Base-by-base conservation (phyloP, 331 rosid species). In the Rhamnella rubrinervis region DNA sequence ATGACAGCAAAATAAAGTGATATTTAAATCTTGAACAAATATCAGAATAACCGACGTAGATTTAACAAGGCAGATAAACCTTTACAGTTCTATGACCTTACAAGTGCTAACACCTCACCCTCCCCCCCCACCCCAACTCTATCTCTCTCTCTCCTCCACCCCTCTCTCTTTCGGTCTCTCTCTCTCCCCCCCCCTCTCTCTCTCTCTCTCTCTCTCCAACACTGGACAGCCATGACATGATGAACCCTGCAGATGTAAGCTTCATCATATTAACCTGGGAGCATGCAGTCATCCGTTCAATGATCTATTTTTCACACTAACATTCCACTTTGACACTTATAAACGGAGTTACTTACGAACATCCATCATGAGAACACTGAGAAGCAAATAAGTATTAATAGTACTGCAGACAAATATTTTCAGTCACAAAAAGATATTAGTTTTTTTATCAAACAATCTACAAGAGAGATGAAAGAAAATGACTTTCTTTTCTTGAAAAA, bases 171-270 rank as follows among this genome's bases (percentile, higher is more conserved):
- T 1, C 23, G 0, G 23, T 23, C 23, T 23, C 23, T 23, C 23
- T 23, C 1, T 23, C 23, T 23, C 23, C 23, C 23, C 1, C 23
- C 23, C 23, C 23, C 23, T 23, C 23, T n/a, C n/a, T n/a, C n/a
- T 28, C 35, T 0, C 35, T 4, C 35, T 4, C 35, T 31, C 35
- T 31, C 35, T 16, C 46, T 16, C 11, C 40, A 59, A 19, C 37
- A 18, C 13, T 46, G 44, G 37, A 59, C 35, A 70, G 26, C 74
- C 65, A 31, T 70, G 28, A 17, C n/a, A 57, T 37, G 44, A 51
- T 59, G 52, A 23, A 39, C 63, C 75, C 40, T 15, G 60, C 66
- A 31, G 68, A 35, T 50, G 38, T 20, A 37, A 71, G 38, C 4
- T 14, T 51, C 39, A 61, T 60, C 19, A 59, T 23, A 19, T 16